Evolutionary conservation across 495 filamentous ascomycete species (phyloP), one percentile per base, ranked within the genome.

Genomic region (Daldinia bambusicola): DNA sequence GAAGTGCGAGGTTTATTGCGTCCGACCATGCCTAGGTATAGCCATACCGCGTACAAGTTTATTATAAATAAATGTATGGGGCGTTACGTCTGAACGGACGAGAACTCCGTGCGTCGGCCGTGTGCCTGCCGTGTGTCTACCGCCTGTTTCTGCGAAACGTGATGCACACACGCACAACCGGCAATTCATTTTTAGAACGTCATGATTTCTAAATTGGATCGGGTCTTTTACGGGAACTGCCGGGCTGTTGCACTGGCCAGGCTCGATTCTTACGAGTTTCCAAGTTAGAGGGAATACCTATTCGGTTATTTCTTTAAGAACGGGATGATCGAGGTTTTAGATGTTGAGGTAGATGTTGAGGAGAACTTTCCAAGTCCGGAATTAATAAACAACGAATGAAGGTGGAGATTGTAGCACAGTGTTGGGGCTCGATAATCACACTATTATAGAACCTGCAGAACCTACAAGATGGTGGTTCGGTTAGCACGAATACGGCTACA

Each of bases 101-200:
- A 48, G 20, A 48, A 48, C 43, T 10, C 43, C 43, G 43, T 48
- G 18, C 40, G 40, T 43, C 40, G 61, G 50, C 32, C 36, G 45
- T 43, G 59, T 52, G 34, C 7, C 34, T 36, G 34, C 34, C 34
- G 34, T 36, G 34, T 36, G 34, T 36, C 6, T 36, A 36, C 26
- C 26, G 26, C 26, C 26, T 36, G 34, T 36, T 36, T 36, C 45
- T 55, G 50, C 57, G 56, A 61, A 31, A 69, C 48, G 36, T 62
- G 18, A 40, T 52, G 48, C 50, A 61, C 65, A 26, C 26, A 3
- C 26, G 3, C 26, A 26, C 26, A 26, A 36, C 34, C 34, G 70
- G 70, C 70, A 72, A 41, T 72, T 72, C n/a, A 48, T 63, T 58
- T 13, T 45, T 0, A 9, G 59, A 55, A 71, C 59, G 69, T 64